Base-by-base conservation (phyloP, 2,329 filamentous ascomycete genomes). In the Emergomyces orientalis region DNA sequence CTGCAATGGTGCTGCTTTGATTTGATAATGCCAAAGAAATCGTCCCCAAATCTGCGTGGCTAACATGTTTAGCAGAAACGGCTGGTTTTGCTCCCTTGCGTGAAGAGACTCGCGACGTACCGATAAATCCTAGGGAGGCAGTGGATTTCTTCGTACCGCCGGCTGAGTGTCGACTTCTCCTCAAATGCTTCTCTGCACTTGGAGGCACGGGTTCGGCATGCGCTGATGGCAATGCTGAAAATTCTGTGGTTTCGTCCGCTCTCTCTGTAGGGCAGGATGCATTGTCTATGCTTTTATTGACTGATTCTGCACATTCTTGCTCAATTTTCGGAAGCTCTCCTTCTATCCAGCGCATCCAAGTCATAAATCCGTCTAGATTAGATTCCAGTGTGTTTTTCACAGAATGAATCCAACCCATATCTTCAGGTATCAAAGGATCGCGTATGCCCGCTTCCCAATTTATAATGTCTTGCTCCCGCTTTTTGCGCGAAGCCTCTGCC, bases 331-430 rank as follows among this genome's bases (percentile, higher is more conserved):
- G 60, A 49, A 62, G 17, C 30, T 62, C 30, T 11, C 6, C 51
- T 25, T 62, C 60, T 62, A 62, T 62, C 60, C 60, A 62, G 14
- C 19, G 27, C 14, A 62, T 6, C 49, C 30, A 47, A 25, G 11
- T 11, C 37, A 47, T 2, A n/a, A 32, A 32, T 14, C 17, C n/a
- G 5, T 49, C 39, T 9, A 56, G 7, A 9, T 39, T 5, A 14
- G n/a, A 27, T 34, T 62, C 60, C 1, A 3, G 14, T 19, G 3
- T 6, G 17, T 22, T 22, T 19, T 17, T 7, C 34, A 25, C 34
- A 30, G 30, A 6, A 11, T 60, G n/a, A 14, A 61, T 54, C 47
- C 45, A 61, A 39, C n/a, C 45, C n/a, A 54, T 41, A 4, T 22
- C 11, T 25, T 34, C 49, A 13, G 27, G 27, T 25, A 56, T 45